Evolutionary conservation across 2,329 filamentous ascomycete species (phyloP).

Genomic region (Byssothecium circinans): DNA sequence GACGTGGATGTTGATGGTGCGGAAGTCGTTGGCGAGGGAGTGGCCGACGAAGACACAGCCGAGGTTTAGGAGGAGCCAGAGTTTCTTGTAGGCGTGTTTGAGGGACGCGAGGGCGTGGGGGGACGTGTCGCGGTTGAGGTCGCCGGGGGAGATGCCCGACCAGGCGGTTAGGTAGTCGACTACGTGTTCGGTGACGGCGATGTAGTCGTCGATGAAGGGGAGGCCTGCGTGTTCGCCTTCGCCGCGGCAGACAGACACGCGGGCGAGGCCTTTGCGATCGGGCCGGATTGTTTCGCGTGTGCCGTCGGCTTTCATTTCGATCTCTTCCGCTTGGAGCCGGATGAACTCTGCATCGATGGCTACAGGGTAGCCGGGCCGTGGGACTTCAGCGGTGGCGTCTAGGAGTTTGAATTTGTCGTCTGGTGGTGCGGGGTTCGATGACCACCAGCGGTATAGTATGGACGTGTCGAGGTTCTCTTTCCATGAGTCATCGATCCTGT

Average conservation of each 20-base stretch:
- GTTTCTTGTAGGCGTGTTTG: conserved; percentile 94
- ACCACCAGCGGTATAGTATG: conserved; percentile 76
- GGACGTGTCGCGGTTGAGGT: conserved; percentile 77
- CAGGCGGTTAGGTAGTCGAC: conserved; percentile 95
- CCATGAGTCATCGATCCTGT: conserved; percentile 84
- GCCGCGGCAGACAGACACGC: conserved; percentile 86
- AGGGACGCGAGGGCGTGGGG: conserved; percentile 82
- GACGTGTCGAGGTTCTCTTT: conserved; percentile 81
- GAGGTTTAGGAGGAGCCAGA: conserved; percentile 94
- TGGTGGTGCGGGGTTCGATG: conserved; percentile 44
- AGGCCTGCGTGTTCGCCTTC: conserved; percentile 74
- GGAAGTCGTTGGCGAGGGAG: conserved; percentile 91
- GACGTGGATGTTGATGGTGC: conserved; percentile 96
- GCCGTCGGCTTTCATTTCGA: conserved; percentile 93
- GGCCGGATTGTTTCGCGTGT: conserved; percentile 89
- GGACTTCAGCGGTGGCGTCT: conserved; percentile 62
- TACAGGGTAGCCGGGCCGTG: conserved; percentile 71
- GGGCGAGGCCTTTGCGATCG: conserved; percentile 86
- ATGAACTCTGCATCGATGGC: conserved; percentile 98
- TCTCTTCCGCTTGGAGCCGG: conserved; percentile 86
- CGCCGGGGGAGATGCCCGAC: conserved; percentile 84
- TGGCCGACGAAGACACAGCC: conserved; percentile 94
- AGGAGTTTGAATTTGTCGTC: conserved; percentile 64
- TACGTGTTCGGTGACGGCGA: conserved; percentile 84
- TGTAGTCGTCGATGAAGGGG: conserved; percentile 97